phyloP scores from a whole-genome alignment of 306 rosid species.

The Quercus engelmannii region DNA sequence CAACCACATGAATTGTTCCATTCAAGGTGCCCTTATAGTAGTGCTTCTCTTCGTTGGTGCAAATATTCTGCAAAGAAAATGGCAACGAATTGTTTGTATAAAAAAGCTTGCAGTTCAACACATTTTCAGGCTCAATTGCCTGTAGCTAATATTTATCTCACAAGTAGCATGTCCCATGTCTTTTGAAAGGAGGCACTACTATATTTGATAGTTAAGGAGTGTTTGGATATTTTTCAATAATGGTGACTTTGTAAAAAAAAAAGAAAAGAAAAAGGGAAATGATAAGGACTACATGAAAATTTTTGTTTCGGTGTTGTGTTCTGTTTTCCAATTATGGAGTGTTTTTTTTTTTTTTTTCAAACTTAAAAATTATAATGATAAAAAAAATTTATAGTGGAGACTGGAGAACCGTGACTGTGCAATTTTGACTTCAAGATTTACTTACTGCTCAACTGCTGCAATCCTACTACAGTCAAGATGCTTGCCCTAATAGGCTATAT shows the following conservation, averaged over 20 bases:
- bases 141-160: neutral
- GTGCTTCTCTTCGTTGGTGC: constrained; percentile 74
- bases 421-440: neutral
- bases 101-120: constrained; percentile 2
- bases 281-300: neutral
- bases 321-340: too few relatives aligned
- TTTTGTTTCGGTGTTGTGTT: neutral
- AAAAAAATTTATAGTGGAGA: neutral
- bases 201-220: neutral
- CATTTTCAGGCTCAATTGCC: neutral
- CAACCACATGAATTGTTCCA: constrained; percentile 92
- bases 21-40: constrained; percentile 62
- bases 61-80: constrained; percentile 54
- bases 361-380: too few relatives aligned
- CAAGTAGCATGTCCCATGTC: neutral
- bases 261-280: neutral
- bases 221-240: neutral
- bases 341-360: too few relatives aligned
- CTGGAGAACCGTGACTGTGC: neutral
- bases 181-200: neutral
- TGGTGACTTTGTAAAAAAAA: neutral
- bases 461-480: neutral
- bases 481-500: neutral
- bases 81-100: neutral
- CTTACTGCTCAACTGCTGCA: neutral